A percentile compares a stretch with the other conserved stretches of the same genome.
These are phyloP conservation scores for Penicillium sp. DNA, from an alignment of 2,329 filamentous ascomycete species.

Conservation along the genomic window DNA sequence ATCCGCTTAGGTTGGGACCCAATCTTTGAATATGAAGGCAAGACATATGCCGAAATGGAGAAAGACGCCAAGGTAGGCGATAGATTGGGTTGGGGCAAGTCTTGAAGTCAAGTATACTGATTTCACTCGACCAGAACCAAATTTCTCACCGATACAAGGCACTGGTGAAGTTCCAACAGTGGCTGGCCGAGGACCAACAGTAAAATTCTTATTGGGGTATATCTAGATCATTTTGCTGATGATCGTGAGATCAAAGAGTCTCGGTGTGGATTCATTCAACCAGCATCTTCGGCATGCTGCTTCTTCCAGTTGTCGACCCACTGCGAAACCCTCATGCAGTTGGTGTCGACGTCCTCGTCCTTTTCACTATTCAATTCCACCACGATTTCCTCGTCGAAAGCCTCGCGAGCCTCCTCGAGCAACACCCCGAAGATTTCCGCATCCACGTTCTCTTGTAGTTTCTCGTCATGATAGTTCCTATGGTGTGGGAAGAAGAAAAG, in stretches of 20 bases:
- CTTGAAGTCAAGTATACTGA: slow-evolving; percentile 11
- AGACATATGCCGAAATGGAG: slow-evolving; percentile 96
- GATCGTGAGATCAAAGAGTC: not conserved
- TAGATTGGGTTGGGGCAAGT: not conserved
- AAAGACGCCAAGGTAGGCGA: slow-evolving; percentile 71
- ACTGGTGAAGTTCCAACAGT: slow-evolving; percentile 76
- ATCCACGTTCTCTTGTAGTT: slow-evolving; percentile 93
- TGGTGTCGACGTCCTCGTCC: slow-evolving; percentile 78
- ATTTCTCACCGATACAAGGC: slow-evolving; percentile 88
- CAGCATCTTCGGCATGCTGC: slow-evolving; percentile 29
- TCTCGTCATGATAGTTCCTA: slow-evolving; percentile 75
- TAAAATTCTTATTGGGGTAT: slow-evolving; percentile 16
- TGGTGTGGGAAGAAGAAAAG: slow-evolving; percentile 1
- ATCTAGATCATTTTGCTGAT: slow-evolving; percentile 9
- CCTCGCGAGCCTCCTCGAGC: slow-evolving; percentile 79
- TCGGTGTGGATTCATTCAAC: no score
- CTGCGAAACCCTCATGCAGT: slow-evolving; percentile 72
- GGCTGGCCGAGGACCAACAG: slow-evolving; percentile 54
- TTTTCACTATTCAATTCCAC: slow-evolving; percentile 81
- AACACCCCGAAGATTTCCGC: slow-evolving; percentile 97
- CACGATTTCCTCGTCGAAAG: slow-evolving; percentile 80
- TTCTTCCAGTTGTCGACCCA: slow-evolving; percentile 83
- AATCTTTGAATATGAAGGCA: slow-evolving; percentile 86
- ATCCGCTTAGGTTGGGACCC: slow-evolving; percentile 75
- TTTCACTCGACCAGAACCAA: slow-evolving; percentile 54